phyloP scores from a whole-genome alignment of 169 alveolate species.

The Cryptosporidium ryanae region DNA sequence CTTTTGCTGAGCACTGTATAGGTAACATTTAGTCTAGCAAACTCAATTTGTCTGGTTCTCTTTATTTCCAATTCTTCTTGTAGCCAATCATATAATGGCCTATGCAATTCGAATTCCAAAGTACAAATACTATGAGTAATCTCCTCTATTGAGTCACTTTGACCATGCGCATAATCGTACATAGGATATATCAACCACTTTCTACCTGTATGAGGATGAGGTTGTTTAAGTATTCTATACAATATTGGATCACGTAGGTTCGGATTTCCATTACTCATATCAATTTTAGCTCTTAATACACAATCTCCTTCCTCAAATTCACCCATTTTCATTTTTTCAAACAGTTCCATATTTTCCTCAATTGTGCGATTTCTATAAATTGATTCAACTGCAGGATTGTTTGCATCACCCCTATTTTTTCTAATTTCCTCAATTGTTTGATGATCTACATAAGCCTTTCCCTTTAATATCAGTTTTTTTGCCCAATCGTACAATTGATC shows the following conservation, averaged over 20 bases:
- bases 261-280: constrained; percentile 96
- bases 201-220: constrained; percentile 98
- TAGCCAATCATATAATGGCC: constrained; percentile 99
- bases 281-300: constrained; percentile 97
- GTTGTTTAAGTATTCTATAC: constrained; percentile 87
- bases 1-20: constrained; percentile 96
- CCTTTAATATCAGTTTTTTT: constrained; percentile 92
- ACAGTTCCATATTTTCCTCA: constrained; percentile 95
- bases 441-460: constrained; percentile 97
- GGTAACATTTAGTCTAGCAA: constrained; percentile 96
- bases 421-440: constrained; percentile 93
- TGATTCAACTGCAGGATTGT: constrained; percentile 89
- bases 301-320: constrained; percentile 94
- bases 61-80: constrained; percentile 89
- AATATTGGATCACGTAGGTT: constrained; percentile 98
- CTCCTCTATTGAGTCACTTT: constrained; percentile 96
- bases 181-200: constrained; percentile 99
- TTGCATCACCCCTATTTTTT: constrained; percentile 88
- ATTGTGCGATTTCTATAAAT: constrained; percentile 94
- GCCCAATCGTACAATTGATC: constrained; percentile 96
- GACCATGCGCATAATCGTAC: constrained; percentile 99
- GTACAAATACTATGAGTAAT: constrained; percentile 99
- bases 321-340: constrained; percentile 95
- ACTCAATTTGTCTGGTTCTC: constrained; percentile 92
- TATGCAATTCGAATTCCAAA: constrained; percentile 97